These are phyloP conservation scores for Calonectria ilicicola DNA, from an alignment of 2,329 filamentous ascomycete species.

Conservation along the genomic window DNA sequence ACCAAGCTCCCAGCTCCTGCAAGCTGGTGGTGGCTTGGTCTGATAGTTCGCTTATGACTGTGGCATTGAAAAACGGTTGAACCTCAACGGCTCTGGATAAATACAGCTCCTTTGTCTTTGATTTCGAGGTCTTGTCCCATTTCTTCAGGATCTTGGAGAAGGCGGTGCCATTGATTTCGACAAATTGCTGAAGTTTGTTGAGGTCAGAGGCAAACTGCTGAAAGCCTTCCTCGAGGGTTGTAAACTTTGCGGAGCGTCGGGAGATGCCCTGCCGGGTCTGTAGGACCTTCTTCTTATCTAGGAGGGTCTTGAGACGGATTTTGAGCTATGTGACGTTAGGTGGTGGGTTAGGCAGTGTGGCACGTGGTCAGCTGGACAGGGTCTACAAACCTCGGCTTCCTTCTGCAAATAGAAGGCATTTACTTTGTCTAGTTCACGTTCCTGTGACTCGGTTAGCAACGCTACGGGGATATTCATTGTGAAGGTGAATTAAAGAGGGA, in stretches of 20 bases:
- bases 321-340: conserved; percentile 75
- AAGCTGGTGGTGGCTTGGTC: conserved; percentile 97
- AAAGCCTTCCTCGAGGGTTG: conserved; percentile 94
- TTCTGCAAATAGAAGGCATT: conserved; percentile 98
- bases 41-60: conserved; percentile 95
- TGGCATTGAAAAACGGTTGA: conserved; percentile 97
- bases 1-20: conserved; percentile 95
- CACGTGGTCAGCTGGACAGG: neutral
- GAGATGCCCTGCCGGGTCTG: conserved; percentile 85
- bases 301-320: conserved; percentile 87
- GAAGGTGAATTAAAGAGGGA: conserved; percentile 27
- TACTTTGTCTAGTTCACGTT: conserved; percentile 98
- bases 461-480: conserved; percentile 41
- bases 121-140: conserved; percentile 99
- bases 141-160: conserved; percentile 99
- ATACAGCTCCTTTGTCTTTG: conserved; percentile 97
- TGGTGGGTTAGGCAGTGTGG: neutral
- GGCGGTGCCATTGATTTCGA: conserved; percentile 96
- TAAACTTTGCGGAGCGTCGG: conserved; percentile 91
- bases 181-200: conserved; percentile 98
- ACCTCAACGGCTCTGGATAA: conserved; percentile 96
- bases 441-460: conserved; percentile 69
- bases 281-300: conserved; percentile 94
- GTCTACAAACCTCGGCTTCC: conserved; percentile 84
- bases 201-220: conserved; percentile 97